Evolutionary conservation across 371 early-diverging fungal species (phyloP).

Genomic region (Mycotypha africana): DNA sequence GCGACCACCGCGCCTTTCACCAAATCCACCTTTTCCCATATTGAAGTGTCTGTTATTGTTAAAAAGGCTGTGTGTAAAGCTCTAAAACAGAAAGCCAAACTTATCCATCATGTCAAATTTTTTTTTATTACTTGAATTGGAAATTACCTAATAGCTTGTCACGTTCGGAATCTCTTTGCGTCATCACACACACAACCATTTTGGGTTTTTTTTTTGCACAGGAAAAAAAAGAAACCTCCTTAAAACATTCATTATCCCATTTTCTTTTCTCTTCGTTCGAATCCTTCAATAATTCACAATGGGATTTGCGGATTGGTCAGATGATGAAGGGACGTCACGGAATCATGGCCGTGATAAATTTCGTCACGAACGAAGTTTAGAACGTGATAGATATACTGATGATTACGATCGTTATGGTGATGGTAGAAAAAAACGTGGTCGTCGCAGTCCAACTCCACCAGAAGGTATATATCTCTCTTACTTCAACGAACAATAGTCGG

Average conservation of each 20-base stretch:
- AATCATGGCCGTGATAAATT: constrained; percentile 63
- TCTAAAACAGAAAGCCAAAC: too few species aligned
- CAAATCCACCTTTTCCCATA: constrained; percentile 43
- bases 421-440: constrained; percentile 35
- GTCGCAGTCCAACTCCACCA: constrained; percentile 42
- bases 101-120: not conserved
- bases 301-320: constrained; percentile 42
- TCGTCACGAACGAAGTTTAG: constrained; percentile 67
- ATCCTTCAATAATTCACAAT: too few species aligned
- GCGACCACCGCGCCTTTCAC: constrained; percentile 35
- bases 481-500: not conserved
- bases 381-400: constrained; percentile 58
- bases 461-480: constrained; percentile 49
- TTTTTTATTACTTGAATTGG: not conserved
- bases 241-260: too few species aligned
- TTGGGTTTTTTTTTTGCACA: too few species aligned
- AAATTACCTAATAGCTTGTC: not conserved
- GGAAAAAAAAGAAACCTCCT: too few species aligned
- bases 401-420: constrained; percentile 45
- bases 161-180: not conserved
- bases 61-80: too few species aligned
- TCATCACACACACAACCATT: constrained; percentile 41
- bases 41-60: not conserved
- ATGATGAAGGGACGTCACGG: constrained; percentile 46
- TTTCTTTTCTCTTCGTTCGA: too few species aligned